Evolutionary conservation across 768 basidiomycete genomes (phyloP).

Genomic region (Mycena olivaceomarginata): DNA sequence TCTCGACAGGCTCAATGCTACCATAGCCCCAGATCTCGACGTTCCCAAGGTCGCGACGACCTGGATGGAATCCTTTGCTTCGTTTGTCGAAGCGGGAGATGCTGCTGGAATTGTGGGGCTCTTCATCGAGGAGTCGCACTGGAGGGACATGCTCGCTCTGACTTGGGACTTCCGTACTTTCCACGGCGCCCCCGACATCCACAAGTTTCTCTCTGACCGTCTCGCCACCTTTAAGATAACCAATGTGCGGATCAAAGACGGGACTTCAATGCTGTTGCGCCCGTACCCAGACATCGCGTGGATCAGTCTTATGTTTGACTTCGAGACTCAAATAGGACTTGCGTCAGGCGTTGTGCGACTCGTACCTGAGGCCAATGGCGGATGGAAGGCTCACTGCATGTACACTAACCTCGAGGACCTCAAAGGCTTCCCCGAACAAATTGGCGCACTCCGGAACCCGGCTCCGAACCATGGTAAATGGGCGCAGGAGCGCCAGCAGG

Average conservation of each 20-base stretch:
- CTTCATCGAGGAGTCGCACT: slow-evolving; percentile 64
- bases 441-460: slow-evolving; percentile 27
- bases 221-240: slow-evolving; percentile 53
- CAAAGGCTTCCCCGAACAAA: slow-evolving; percentile 65
- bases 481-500: slow-evolving; percentile 50
- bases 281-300: slow-evolving; percentile 62
- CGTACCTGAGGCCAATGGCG: slow-evolving; percentile 61
- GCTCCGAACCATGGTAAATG: slow-evolving; percentile 41
- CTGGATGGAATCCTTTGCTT: slow-evolving; percentile 53
- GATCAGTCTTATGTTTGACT: slow-evolving; percentile 39
- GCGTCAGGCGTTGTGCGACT: slow-evolving; percentile 68
- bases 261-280: slow-evolving; percentile 41
- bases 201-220: slow-evolving; percentile 67
- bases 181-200: slow-evolving; percentile 62
- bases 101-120: slow-evolving; percentile 56
- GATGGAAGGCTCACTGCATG: slow-evolving; percentile 71
- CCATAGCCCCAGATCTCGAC: slow-evolving; percentile 46
- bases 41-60: slow-evolving; percentile 46
- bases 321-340: slow-evolving; percentile 51
- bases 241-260: slow-evolving; percentile 44
- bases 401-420: slow-evolving; percentile 73
- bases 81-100: slow-evolving; percentile 40
- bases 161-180: slow-evolving; percentile 81
- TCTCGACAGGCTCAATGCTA: slow-evolving; percentile 50
- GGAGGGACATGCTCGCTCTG: slow-evolving; percentile 78